A percentile compares a stretch with the other conserved stretches of the same genome.
phyloP scores from a whole-genome alignment of 371 early-diverging fungal genomes.

The Dinochytrium kinnereticum region DNA sequence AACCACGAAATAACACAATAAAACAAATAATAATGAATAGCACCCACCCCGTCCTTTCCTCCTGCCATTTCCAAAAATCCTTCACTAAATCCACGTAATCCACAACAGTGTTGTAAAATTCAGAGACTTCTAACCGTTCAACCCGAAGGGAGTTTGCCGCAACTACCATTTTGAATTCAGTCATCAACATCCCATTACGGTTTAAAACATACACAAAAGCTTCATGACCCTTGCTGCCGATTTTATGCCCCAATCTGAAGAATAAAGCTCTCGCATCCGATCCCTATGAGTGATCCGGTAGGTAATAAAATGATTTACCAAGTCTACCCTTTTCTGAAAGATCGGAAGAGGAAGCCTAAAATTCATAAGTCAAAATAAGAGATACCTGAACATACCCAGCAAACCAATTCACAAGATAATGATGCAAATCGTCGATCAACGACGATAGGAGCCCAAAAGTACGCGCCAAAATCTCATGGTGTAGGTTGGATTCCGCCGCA shows the following conservation, averaged over 20 bases:
- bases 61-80: conserved; percentile 88
- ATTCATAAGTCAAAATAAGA: conserved; percentile 10
- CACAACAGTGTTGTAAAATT: conserved; percentile 85
- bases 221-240: conserved; percentile 92
- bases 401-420: conserved; percentile 80
- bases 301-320: conserved; percentile 80
- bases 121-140: conserved; percentile 66
- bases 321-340: conserved; percentile 75
- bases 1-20: not conserved
- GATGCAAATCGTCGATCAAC: conserved; percentile 76
- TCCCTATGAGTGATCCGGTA: conserved; percentile 53
- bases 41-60: conserved; percentile 66
- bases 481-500: conserved; percentile 70
- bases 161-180: conserved; percentile 45
- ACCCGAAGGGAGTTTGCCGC: conserved; percentile 67
- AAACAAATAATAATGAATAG: not conserved
- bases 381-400: conserved; percentile 52
- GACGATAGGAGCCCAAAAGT: conserved; percentile 77
- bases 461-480: conserved; percentile 73
- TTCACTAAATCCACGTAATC: conserved; percentile 76
- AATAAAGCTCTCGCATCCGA: conserved; percentile 61
- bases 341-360: conserved; percentile 62
- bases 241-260: conserved; percentile 82
- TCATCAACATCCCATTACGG: not conserved
- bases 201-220: conserved; percentile 70